Percentiles rank a stretch among this genome's conserved stretches.
These are phyloP conservation scores for Coriaria nepalensis DNA, from an alignment of 306 rosid genomes.

Conservation along the genomic window DNA sequence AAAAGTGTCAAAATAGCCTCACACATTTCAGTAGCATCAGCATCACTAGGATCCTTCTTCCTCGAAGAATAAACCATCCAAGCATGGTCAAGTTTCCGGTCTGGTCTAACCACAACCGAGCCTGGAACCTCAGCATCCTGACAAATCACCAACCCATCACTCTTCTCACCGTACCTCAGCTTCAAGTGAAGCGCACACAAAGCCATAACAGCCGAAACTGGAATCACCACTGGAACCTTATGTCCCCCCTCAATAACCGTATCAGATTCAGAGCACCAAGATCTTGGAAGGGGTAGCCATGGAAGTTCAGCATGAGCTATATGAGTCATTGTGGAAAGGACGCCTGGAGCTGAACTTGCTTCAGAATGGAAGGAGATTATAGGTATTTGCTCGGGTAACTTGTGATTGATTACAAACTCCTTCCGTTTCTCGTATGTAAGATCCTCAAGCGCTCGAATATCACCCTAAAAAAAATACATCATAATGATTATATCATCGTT, in stretches of 20 bases:
- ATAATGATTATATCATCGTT: neutral
- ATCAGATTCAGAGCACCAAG: conserved; percentile 16
- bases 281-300: conserved; percentile 34
- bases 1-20: conserved; percentile 58
- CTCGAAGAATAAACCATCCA: conserved; percentile 79
- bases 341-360: conserved; percentile 48
- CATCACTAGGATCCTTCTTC: conserved; percentile 31
- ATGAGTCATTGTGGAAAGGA: conserved; percentile 68
- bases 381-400: conserved; percentile 50
- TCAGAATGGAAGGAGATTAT: conserved; percentile 62
- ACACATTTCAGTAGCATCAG: conserved; percentile 69
- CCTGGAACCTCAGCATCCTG: conserved; percentile 79
- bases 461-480: conserved; percentile 32
- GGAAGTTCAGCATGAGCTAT: conserved; percentile 78
- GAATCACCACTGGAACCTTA: conserved; percentile 57
- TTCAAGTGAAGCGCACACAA: conserved; percentile 54
- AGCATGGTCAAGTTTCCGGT: conserved; percentile 68
- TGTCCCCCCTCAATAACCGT: conserved; percentile 20
- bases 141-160: conserved; percentile 62
- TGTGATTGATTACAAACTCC: conserved; percentile 59
- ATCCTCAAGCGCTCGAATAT: conserved; percentile 68
- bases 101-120: conserved; percentile 55
- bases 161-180: conserved; percentile 71
- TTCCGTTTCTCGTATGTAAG: conserved; percentile 66
- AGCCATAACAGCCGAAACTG: conserved; percentile 71